phyloP scores from a whole-genome alignment of 148 eudicot species.

The Persicaria maculosa region DNA sequence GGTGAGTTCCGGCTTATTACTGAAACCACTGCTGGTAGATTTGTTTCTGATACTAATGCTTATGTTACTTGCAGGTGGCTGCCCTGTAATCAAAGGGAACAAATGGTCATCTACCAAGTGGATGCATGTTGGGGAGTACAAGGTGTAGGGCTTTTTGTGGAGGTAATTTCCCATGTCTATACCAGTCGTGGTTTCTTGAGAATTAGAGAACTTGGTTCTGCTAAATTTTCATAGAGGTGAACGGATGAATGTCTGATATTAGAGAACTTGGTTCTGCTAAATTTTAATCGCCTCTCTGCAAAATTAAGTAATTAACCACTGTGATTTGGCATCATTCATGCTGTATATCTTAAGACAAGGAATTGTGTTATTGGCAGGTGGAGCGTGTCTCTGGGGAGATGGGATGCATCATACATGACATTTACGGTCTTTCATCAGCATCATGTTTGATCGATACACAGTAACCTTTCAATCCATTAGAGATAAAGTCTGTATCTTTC shows the following conservation, averaged over 20 bases:
- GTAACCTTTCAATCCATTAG: background rate
- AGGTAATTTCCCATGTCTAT: background rate
- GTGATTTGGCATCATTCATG: background rate
- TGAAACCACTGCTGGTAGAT: background rate
- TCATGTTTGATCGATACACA: no score
- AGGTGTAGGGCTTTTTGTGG: background rate
- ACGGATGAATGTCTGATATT: no score
- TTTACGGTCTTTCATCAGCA: background rate
- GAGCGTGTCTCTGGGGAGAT: background rate
- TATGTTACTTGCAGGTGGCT: constrained; percentile 15
- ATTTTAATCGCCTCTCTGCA: background rate
- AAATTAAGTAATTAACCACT: background rate
- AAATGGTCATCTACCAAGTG: constrained; percentile 28
- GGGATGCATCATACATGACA: background rate
- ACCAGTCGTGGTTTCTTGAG: background rate
- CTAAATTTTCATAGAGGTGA: background rate
- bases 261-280: background rate
- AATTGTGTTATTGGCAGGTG: background rate
- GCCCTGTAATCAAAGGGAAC: constrained; percentile 26
- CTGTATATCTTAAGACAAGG: background rate
- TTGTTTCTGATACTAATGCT: background rate
- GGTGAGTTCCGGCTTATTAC: constrained; percentile 26
- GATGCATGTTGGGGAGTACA: constrained; percentile 22
- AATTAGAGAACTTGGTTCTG: background rate
- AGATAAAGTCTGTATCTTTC: background rate